A percentile compares a stretch with the other conserved stretches of the same genome.
phyloP scores from a whole-genome alignment of 768 basidiomycete genomes.

The Candolleomyces aberdarensis region DNA sequence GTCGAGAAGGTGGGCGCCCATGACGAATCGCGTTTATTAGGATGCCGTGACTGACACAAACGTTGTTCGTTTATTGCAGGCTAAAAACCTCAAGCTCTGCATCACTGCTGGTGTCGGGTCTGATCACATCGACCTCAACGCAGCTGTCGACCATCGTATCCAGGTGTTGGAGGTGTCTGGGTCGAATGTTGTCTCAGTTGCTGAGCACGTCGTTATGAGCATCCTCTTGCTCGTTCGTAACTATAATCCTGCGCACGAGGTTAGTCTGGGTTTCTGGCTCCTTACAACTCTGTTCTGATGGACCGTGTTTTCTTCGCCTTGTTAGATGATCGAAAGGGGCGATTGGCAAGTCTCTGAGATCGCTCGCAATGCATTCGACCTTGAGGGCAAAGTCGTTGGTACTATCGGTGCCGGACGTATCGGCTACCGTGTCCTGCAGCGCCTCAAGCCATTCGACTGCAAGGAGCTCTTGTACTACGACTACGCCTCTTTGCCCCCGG shows the following conservation, averaged over 20 bases:
- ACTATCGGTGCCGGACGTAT: constrained; percentile 83
- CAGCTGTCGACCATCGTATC: constrained; percentile 75
- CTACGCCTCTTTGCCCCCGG: constrained; percentile 68
- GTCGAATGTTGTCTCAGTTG: constrained; percentile 88
- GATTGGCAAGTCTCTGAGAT: constrained; percentile 86
- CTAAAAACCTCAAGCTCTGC: constrained; percentile 86
- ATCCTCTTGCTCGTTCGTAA: constrained; percentile 90
- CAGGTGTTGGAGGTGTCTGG: constrained; percentile 87
- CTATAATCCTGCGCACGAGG: constrained; percentile 85
- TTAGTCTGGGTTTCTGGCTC: constrained; percentile 21
- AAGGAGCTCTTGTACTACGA: constrained; percentile 92
- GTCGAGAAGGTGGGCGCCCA: constrained; percentile 50
- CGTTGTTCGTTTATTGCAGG: constrained; percentile 35
- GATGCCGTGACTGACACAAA: not conserved
- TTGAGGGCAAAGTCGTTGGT: constrained; percentile 89
- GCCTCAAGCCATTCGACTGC: constrained; percentile 78
- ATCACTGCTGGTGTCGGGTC: constrained; percentile 91
- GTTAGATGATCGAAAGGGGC: constrained; percentile 74
- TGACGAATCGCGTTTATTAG: constrained; percentile 7
- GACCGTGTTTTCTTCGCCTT: not conserved
- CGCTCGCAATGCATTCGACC: constrained; percentile 81
- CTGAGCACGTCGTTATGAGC: constrained; percentile 89
- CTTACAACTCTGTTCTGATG: too few relatives aligned
- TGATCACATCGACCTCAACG: constrained; percentile 88
- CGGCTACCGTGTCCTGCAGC: constrained; percentile 83